Percentiles rank a stretch among this genome's conserved stretches.
These are phyloP conservation scores for Gossypium raimondii DNA, from an alignment of 345 rosid genomes.

Conservation along the genomic window DNA sequence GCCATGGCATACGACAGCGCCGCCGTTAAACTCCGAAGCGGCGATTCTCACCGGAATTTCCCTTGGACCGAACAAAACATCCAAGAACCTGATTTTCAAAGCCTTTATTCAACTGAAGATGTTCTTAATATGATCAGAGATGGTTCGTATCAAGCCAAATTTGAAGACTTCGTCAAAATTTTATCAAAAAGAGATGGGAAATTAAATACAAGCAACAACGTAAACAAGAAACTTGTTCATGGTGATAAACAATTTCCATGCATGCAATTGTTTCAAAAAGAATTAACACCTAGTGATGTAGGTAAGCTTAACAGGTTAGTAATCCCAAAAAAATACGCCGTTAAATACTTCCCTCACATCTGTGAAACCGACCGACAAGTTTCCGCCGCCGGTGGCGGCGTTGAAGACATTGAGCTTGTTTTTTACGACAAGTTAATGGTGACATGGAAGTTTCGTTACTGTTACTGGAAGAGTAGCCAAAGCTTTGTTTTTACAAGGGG, in stretches of 20 bases:
- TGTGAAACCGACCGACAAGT: slow-evolving; percentile 12
- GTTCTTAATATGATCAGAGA: slow-evolving; percentile 65
- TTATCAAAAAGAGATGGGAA: slow-evolving; percentile 17
- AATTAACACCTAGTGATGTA: slow-evolving; percentile 82
- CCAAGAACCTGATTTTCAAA: slow-evolving; percentile 51
- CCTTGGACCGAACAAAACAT: slow-evolving; percentile 43
- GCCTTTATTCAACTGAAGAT: slow-evolving; percentile 25
- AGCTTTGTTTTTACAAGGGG: slow-evolving; percentile 55
- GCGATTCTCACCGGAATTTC: slow-evolving; percentile 53
- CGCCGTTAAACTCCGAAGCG: slow-evolving; percentile 41
- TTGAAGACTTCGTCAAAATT: slow-evolving; percentile 32
- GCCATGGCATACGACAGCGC: slow-evolving; percentile 69
- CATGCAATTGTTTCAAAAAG: slow-evolving; percentile 57
- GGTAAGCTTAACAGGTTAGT: slow-evolving; percentile 87
- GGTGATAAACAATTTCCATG: slow-evolving; percentile 22
- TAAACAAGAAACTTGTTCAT: slow-evolving; percentile 16
- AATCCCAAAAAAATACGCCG: slow-evolving; percentile 67
- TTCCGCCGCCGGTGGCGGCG: neutral
- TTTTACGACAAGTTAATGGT: slow-evolving; percentile 43
- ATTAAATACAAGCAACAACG: neutral
- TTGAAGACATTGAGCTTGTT: slow-evolving; percentile 30
- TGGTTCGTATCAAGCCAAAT: slow-evolving; percentile 55
- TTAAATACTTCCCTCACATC: slow-evolving; percentile 48
- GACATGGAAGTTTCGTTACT: slow-evolving; percentile 47
- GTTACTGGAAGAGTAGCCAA: slow-evolving; percentile 53